Percentiles rank a stretch among this genome's conserved stretches.
These are phyloP conservation scores for Polymyxa betae DNA, from an alignment of 208 protist genomes.

Conservation along the genomic window DNA sequence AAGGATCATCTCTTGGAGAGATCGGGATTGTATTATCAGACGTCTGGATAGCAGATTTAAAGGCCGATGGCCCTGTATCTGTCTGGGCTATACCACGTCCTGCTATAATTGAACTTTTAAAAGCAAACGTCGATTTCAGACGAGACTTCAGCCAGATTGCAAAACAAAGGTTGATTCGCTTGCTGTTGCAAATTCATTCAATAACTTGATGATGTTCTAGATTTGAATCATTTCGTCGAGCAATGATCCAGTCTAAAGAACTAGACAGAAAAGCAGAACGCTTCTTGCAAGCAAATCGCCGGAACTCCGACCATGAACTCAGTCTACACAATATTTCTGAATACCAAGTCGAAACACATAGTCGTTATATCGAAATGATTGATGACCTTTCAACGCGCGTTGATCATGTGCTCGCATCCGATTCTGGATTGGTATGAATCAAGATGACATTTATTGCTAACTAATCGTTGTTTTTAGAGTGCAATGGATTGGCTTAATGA, in stretches of 20 bases:
- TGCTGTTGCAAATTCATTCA: not conserved
- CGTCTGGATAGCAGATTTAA: not conserved
- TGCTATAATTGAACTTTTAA: not conserved
- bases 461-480: not conserved
- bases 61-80: not conserved
- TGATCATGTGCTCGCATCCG: not conserved
- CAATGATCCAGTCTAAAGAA: not conserved
- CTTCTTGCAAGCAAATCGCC: not conserved
- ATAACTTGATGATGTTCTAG: not conserved
- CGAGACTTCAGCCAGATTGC: not conserved
- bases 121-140: not conserved
- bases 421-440: not conserved
- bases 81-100: conserved; percentile 13
- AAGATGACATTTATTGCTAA: not conserved
- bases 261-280: not conserved
- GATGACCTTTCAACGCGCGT: not conserved
- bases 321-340: too few species aligned
- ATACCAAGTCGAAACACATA: not conserved
- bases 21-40: conserved; percentile 42
- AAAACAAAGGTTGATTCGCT: not conserved
- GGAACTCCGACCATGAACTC: not conserved
- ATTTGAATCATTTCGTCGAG: not conserved
- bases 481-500: not conserved
- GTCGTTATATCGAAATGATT: not conserved
- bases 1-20: not conserved